A percentile compares a stretch with the other conserved stretches of the same genome.
Conservation (phyloP, 345 rosid species). For the Brassica juncea region DNA sequence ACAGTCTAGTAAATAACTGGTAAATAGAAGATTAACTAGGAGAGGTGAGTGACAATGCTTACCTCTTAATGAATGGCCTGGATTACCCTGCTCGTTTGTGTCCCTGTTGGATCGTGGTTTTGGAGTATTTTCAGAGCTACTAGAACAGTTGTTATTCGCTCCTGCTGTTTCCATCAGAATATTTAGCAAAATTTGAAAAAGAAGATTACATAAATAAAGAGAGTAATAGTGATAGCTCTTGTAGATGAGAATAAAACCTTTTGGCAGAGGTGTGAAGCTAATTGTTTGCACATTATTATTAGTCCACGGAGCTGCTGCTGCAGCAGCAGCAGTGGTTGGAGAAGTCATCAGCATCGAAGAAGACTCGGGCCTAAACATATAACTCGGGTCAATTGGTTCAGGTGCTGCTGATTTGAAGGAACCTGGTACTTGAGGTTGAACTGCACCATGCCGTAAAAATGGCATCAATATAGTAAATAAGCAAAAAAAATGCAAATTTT, state of each 20-base stretch:
- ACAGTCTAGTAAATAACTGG: conserved; percentile 4
- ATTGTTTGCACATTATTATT: conserved; percentile 56
- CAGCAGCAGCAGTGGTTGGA: conserved; percentile 45
- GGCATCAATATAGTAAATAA: no score
- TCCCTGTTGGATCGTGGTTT: conserved; percentile 48
- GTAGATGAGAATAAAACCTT: conserved; percentile 46
- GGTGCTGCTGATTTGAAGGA: conserved; percentile 54
- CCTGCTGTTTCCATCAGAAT: conserved; percentile 32
- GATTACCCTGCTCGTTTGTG: conserved; percentile 52
- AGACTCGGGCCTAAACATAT: conserved; percentile 55
- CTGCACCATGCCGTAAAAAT: conserved; percentile 44
- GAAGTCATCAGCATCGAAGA: conserved; percentile 57
- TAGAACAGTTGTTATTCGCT: conserved; percentile 56
- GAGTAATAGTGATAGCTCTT: background rate
- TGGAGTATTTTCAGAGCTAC: conserved; percentile 67
- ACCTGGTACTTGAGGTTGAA: conserved; percentile 47
- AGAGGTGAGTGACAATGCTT: background rate
- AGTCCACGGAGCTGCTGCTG: conserved; percentile 53
- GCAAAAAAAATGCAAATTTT: background rate
- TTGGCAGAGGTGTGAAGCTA: conserved; percentile 45
- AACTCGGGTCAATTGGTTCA: conserved; percentile 50
- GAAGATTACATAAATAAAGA: background rate
- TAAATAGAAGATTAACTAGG: background rate
- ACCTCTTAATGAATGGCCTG: conserved; percentile 65
- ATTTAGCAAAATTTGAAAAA: conserved; percentile 1